Percentiles rank a stretch among this genome's conserved stretches.
Conservation (phyloP, 2,329 filamentous ascomycete species). For the Pseudocercospora musae region DNA sequence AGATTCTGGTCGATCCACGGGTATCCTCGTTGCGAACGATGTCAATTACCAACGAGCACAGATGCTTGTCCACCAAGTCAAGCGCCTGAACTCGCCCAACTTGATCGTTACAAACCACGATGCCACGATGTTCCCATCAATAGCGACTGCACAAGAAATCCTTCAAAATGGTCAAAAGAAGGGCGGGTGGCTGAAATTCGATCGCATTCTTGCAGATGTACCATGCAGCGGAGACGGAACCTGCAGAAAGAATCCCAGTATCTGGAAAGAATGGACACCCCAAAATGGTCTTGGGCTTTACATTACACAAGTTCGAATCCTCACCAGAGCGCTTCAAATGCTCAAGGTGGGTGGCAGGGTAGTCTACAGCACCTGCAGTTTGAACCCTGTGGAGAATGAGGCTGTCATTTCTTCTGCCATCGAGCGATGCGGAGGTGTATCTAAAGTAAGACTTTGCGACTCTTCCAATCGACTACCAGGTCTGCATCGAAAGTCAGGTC, state of each 20-base stretch:
- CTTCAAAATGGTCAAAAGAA: conserved; percentile 44
- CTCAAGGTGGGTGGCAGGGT: conserved; percentile 91
- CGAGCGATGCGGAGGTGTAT: conserved; percentile 77
- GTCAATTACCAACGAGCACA: conserved; percentile 95
- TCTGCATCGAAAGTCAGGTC: conserved; percentile 71
- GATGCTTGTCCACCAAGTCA: conserved; percentile 96
- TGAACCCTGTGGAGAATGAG: conserved; percentile 98
- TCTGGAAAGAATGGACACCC: conserved; percentile 95
- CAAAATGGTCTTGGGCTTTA: conserved; percentile 84
- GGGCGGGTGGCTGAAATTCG: conserved; percentile 83
- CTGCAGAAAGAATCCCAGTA: conserved; percentile 82
- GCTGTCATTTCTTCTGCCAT: conserved; percentile 86
- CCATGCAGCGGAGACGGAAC: conserved; percentile 97
- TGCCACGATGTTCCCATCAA: conserved; percentile 89
- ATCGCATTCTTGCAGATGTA: conserved; percentile 92
- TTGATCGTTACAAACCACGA: conserved; percentile 97
- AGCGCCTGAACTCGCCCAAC: conserved; percentile 93
- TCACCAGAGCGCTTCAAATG: conserved; percentile 90
- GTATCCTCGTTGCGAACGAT: conserved; percentile 91
- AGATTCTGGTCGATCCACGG: conserved; percentile 85
- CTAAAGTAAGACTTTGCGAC: conserved; percentile 80
- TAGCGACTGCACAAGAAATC: conserved; percentile 68
- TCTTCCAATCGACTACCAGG: conserved; percentile 73
- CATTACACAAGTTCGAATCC: conserved; percentile 79
- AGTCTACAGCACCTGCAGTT: conserved; percentile 97